phyloP scores from a whole-genome alignment of 2,329 filamentous ascomycete species.

The Elsinoe perseae region DNA sequence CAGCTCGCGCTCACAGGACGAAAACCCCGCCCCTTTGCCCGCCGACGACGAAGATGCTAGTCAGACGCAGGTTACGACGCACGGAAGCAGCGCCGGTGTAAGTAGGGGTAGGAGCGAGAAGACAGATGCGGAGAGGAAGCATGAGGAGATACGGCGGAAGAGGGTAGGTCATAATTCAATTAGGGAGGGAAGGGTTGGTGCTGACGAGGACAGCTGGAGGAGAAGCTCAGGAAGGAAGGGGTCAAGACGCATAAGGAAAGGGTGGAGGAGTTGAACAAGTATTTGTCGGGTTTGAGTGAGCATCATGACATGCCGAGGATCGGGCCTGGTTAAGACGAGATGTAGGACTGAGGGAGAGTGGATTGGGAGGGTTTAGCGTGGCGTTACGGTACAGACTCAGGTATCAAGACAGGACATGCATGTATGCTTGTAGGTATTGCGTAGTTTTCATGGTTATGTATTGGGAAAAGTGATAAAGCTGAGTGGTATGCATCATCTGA shows the following conservation, averaged over 20 bases:
- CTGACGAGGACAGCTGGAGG: constrained; percentile 55
- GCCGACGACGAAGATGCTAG: constrained; percentile 19
- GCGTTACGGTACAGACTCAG: not conserved
- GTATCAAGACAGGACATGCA: too few species aligned
- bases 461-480: not conserved
- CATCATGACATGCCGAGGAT: constrained; percentile 86
- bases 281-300: constrained; percentile 84
- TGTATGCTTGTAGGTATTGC: too few species aligned
- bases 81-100: constrained; percentile 21
- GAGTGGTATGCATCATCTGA: constrained; percentile 6
- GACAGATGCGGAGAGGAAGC: constrained; percentile 73
- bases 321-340: constrained; percentile 46
- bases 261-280: constrained; percentile 91
- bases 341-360: not conserved
- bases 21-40: too few species aligned
- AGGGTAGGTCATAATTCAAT: constrained; percentile 50
- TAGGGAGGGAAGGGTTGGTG: not conserved
- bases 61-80: constrained; percentile 24
- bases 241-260: constrained; percentile 95
- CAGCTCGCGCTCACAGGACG: too few species aligned
- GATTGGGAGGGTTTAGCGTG: not conserved
- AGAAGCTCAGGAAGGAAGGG: constrained; percentile 73
- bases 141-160: constrained; percentile 75
- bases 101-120: constrained; percentile 43
- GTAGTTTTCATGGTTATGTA: not conserved